phyloP scores from a whole-genome alignment of 2,329 filamentous ascomycete genomes.

The Lasiodiplodia sp. region DNA sequence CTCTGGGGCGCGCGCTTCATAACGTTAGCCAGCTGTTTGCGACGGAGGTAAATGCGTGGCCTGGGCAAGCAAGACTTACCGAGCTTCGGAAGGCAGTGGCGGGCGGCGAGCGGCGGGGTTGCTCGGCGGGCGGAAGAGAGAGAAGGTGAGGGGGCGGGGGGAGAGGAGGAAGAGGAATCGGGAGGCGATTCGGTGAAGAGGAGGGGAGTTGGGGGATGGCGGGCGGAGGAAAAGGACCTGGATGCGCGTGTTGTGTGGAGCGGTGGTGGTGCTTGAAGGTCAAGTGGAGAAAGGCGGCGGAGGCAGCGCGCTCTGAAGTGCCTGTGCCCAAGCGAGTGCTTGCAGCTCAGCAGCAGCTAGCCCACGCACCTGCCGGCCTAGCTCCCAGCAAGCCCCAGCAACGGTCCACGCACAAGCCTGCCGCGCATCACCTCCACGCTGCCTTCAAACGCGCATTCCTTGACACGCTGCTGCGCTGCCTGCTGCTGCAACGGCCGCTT shows the following conservation, averaged over 20 bases:
- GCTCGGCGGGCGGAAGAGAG: slow-evolving; percentile 15
- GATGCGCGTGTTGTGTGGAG: slow-evolving; percentile 6
- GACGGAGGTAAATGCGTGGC: slow-evolving; percentile 7
- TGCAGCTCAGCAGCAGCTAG: slow-evolving; percentile 3
- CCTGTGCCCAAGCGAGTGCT: not conserved
- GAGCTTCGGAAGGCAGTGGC: slow-evolving; percentile 30
- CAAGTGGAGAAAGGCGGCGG: slow-evolving; percentile 9
- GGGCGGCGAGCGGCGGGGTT: slow-evolving; percentile 25
- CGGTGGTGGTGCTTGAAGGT: slow-evolving; percentile 10
- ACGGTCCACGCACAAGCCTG: slow-evolving; percentile 2
- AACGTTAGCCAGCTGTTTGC: slow-evolving; percentile 25
- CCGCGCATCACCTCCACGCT: slow-evolving; percentile 17
- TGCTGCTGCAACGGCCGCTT: slow-evolving; percentile 7
- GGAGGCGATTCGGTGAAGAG: slow-evolving; percentile 13
- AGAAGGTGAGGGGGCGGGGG: slow-evolving; percentile 3
- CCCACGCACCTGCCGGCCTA: slow-evolving; percentile 9
- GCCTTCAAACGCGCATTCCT: slow-evolving; percentile 20
- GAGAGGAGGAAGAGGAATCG: slow-evolving; percentile 25
- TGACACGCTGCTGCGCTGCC: slow-evolving; percentile 8
- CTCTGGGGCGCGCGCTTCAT: slow-evolving; percentile 11
- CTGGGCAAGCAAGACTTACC: slow-evolving; percentile 27
- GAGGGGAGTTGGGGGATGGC: slow-evolving; percentile 9
- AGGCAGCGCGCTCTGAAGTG: not conserved
- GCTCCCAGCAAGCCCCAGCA: not conserved
- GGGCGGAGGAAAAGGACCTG: slow-evolving; percentile 2